phyloP scores from a whole-genome alignment of 257 asterid species.

The Nicotiana paniculata region DNA sequence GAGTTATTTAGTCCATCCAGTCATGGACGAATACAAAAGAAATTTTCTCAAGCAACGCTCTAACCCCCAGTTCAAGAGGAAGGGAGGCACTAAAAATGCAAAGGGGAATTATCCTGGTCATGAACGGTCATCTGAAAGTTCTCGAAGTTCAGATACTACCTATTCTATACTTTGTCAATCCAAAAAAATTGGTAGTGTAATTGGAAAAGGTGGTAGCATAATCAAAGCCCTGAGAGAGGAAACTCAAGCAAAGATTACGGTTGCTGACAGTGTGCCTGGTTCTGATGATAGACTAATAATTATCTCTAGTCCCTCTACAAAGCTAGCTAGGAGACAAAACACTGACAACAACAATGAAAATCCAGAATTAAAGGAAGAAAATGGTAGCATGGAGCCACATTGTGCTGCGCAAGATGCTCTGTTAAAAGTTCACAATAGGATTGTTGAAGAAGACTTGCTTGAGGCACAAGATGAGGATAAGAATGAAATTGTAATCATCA shows the following conservation, averaged over 20 bases:
- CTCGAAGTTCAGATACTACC: slow-evolving; percentile 43
- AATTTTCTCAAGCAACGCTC: slow-evolving; percentile 35
- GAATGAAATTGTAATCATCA: slow-evolving; percentile 45
- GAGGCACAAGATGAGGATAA: slow-evolving; percentile 28
- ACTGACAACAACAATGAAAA: slow-evolving; percentile 18
- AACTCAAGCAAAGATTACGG: slow-evolving; percentile 74
- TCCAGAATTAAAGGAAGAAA: slow-evolving; percentile 17
- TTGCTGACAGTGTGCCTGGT: slow-evolving; percentile 66
- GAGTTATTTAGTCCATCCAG: neutral
- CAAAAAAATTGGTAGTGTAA: slow-evolving; percentile 67
- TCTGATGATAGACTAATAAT: slow-evolving; percentile 70
- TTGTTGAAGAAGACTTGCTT: slow-evolving; percentile 54
- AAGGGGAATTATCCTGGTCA: slow-evolving; percentile 31
- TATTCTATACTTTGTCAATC: slow-evolving; percentile 65
- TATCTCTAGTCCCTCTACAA: slow-evolving; percentile 52
- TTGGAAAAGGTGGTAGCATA: slow-evolving; percentile 81
- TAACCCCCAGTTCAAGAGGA: slow-evolving; percentile 53
- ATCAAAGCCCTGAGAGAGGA: slow-evolving; percentile 73
- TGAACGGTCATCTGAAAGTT: slow-evolving; percentile 35
- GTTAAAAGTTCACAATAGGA: slow-evolving; percentile 67
- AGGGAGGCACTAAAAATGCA: slow-evolving; percentile 45
- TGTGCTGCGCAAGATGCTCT: slow-evolving; percentile 91
- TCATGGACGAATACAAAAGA: slow-evolving; percentile 57
- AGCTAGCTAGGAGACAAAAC: slow-evolving; percentile 31
- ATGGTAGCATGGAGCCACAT: slow-evolving; percentile 35